Evolutionary conservation across 1,139 yeast genomes (phyloP).

Genomic region (Lodderomyces pseudojiufengensis): DNA sequence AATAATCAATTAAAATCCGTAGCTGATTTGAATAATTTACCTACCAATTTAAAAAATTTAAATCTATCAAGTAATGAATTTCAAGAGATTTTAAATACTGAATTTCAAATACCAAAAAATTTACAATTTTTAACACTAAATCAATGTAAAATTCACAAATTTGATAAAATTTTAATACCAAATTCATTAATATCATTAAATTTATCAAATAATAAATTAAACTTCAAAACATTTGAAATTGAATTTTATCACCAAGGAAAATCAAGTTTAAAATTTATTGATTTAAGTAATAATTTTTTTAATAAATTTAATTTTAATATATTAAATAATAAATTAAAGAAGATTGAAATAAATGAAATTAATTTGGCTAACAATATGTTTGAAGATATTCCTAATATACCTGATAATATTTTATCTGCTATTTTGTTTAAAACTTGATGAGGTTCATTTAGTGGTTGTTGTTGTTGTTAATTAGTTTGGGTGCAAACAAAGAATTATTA

Average conservation of each 20-base stretch:
- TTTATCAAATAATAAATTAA: conserved; percentile 11
- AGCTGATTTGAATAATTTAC: conserved; percentile 7
- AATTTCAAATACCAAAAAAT: conserved; percentile 8
- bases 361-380: conserved; percentile 15
- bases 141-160: conserved; percentile 11
- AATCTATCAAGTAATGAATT: conserved; percentile 10
- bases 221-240: conserved; percentile 6
- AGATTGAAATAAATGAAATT: conserved; percentile 11
- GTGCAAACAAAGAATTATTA: too few relatives aligned
- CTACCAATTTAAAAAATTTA: conserved; percentile 9
- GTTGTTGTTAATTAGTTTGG: too few relatives aligned
- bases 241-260: conserved; percentile 3
- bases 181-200: conserved; percentile 9
- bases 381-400: conserved; percentile 16
- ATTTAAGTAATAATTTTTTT: conserved; percentile 13
- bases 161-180: conserved; percentile 5
- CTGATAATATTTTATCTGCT: conserved; percentile 11
- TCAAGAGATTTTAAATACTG: conserved; percentile 5
- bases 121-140: conserved; percentile 13
- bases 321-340: conserved; percentile 2
- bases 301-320: conserved; percentile 11
- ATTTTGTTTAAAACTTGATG: conserved; percentile 9
- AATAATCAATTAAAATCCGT: conserved; percentile 9
- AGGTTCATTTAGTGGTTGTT: not conserved
- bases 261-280: conserved; percentile 12